These are phyloP conservation scores for Nicotiana tabacum DNA, from an alignment of 257 asterid species.

Conservation along the genomic window DNA sequence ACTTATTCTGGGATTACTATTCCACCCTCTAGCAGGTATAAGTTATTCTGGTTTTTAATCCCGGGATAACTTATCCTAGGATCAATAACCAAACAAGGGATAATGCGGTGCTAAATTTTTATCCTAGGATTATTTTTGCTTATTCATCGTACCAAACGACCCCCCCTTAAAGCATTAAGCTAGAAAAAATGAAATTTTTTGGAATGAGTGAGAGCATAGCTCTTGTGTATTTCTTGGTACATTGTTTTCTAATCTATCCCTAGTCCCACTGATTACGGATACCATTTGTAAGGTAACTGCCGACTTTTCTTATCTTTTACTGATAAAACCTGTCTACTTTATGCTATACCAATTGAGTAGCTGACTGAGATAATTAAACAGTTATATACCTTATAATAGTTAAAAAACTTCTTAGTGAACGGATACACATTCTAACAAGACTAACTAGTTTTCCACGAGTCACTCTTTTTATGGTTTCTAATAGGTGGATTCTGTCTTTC, in stretches of 20 bases:
- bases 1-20: too few species aligned
- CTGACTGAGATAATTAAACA: neutral
- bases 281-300: neutral
- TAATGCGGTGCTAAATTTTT: too few species aligned
- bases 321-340: neutral
- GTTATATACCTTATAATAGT: neutral
- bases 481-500: conserved; percentile 2
- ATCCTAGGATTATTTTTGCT: too few species aligned
- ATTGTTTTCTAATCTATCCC: neutral
- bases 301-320: neutral
- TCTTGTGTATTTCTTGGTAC: neutral
- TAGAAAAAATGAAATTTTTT: neutral
- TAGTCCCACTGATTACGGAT: neutral
- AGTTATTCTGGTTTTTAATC: too few species aligned
- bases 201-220: neutral
- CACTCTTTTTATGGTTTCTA: neutral
- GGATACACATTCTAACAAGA: neutral
- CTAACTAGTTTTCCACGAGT: neutral
- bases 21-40: too few species aligned
- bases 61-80: too few species aligned
- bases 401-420: neutral
- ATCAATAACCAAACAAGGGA: too few species aligned
- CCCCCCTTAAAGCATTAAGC: neutral
- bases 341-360: neutral
- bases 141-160: too few species aligned